Conservation (phyloP, 768 basidiomycete genomes). For the Trichaptum fuscoviolaceum region DNA sequence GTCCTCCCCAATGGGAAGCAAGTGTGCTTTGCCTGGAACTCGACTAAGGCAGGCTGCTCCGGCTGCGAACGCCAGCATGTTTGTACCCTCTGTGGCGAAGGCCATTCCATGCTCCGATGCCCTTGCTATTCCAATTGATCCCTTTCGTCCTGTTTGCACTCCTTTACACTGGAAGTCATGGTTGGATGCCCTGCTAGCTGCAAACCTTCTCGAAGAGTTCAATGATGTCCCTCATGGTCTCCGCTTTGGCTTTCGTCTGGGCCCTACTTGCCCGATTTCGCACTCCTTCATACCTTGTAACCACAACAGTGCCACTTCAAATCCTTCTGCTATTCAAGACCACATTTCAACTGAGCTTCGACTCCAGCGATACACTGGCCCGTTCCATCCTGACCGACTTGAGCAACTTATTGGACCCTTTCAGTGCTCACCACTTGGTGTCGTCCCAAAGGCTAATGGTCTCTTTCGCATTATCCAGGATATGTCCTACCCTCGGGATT, state of each 20-base stretch:
- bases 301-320: constrained; percentile 7
- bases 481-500: constrained; percentile 17
- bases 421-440: constrained; percentile 24
- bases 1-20: not conserved
- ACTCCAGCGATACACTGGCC: constrained; percentile 14
- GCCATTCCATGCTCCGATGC: constrained; percentile 15
- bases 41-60: not conserved
- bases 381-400: constrained; percentile 14
- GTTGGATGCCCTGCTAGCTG: constrained; percentile 10
- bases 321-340: constrained; percentile 7
- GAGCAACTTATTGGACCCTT: constrained; percentile 26
- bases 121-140: constrained; percentile 11
- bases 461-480: constrained; percentile 24
- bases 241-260: constrained; percentile 20
- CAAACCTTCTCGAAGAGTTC: constrained; percentile 15
- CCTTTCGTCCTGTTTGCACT: constrained; percentile 19
- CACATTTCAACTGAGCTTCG: constrained; percentile 7
- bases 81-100: constrained; percentile 17
- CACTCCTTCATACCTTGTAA: constrained; percentile 16
- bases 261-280: not conserved
- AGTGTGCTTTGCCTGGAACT: not conserved
- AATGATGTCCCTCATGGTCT: constrained; percentile 20
- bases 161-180: constrained; percentile 20
- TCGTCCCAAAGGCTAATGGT: constrained; percentile 18
- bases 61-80: constrained; percentile 11